Base-by-base conservation (phyloP, 139 green algal species). In the Chlorella sp. region DNA sequence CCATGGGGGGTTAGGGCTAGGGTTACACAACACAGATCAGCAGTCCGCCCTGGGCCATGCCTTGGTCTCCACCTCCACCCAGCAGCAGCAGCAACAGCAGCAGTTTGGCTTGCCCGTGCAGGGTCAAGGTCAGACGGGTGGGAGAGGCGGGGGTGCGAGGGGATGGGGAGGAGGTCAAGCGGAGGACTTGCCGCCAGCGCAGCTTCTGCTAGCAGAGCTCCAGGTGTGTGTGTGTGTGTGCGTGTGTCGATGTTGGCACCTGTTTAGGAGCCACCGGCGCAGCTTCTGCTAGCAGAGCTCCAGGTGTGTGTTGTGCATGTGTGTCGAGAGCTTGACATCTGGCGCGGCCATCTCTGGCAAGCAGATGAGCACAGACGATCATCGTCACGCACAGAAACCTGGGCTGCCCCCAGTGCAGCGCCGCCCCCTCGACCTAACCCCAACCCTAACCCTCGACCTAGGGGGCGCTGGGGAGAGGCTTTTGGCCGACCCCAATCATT, bases 41-140 rank as follows among this genome's bases (percentile, higher is more conserved):
- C n/a, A n/a, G n/a, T n/a, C n/a, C n/a, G n/a, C n/a, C n/a, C n/a
- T n/a, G n/a, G n/a, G n/a, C n/a, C n/a, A n/a, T n/a, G n/a, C n/a
- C n/a, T n/a, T n/a, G n/a, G n/a, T n/a, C n/a, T n/a, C n/a, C n/a
- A n/a, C n/a, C n/a, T n/a, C n/a, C n/a, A n/a, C n/a, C n/a, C n/a
- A n/a, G n/a, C n/a, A n/a, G n/a, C 75, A 36, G 75, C 67, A n/a
- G 76, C 64, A 4, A 64, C 65, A 42, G 51, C 71, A 34, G 70
- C 70, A 35, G 64, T 26, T 50, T 31, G 10, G 17, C 4, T 51
- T 3, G 66, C 33, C 4, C 34, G 14, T 31, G 17, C 68, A 70
- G 27, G 30, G 71, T 67, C 67, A 35, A 42, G 67, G 23, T 20
- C 14, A 23, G 30, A 69, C 10, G 62, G 20, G 27, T 31, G 10